A percentile compares a stretch with the other conserved stretches of the same genome.
phyloP scores from a whole-genome alignment of 257 asterid species.

The Gardenia jasminoides region DNA sequence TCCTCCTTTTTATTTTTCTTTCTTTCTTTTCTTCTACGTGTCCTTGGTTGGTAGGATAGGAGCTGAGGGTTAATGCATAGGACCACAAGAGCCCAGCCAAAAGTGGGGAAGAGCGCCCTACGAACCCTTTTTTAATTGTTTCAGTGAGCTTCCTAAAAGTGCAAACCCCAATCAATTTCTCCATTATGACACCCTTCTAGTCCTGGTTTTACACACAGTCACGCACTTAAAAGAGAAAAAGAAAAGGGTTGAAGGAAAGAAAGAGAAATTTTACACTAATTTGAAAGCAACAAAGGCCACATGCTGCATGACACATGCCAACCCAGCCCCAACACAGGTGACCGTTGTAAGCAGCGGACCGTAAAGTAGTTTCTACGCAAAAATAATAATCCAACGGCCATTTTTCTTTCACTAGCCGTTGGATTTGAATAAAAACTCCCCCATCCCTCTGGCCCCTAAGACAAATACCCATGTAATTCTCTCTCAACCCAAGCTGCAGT shows the following conservation, averaged over 20 bases:
- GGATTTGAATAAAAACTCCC: constrained; percentile 47
- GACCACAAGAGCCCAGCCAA: constrained; percentile 14
- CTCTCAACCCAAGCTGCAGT: neutral
- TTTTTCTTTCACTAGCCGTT: constrained; percentile 80
- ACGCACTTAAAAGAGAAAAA: no score
- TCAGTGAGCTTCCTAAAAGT: constrained; percentile 19
- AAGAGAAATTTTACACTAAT: constrained; percentile 4
- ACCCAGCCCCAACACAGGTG: constrained; percentile 41
- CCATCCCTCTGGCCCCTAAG: constrained; percentile 20
- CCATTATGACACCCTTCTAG: neutral
- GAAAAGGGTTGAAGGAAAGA: neutral
- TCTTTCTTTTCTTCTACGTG: neutral
- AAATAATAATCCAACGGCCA: constrained; percentile 41
- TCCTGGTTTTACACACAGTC: neutral
- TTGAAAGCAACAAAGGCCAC: constrained; percentile 59
- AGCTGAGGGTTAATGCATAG: neutral
- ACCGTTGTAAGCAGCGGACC: constrained; percentile 59
- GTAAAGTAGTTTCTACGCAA: constrained; percentile 30
- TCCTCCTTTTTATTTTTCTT: no score
- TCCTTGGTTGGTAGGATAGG: neutral
- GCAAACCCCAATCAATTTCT: constrained; percentile 14
- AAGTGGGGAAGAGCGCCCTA: constrained; percentile 17
- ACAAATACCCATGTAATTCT: constrained; percentile 43
- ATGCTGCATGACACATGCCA: constrained; percentile 46
- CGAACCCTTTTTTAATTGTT: neutral